Conservation (phyloP, 805 yeast genomes). For the Naumovozyma castellii region DNA sequence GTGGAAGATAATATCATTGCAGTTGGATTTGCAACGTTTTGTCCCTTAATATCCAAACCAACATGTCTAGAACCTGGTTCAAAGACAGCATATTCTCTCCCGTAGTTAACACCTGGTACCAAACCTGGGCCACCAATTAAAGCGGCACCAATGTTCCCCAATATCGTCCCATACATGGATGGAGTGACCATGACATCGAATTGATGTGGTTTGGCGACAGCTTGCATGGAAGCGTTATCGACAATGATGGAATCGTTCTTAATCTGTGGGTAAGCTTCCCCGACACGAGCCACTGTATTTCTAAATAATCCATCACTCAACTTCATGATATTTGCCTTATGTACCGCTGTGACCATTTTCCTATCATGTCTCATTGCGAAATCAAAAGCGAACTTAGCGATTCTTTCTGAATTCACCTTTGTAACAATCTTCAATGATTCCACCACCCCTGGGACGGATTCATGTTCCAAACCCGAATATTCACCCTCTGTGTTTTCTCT, state of each 20-base stretch:
- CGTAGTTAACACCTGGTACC: conserved; percentile 97
- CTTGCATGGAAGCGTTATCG: conserved; percentile 98
- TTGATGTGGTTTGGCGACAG: conserved; percentile 96
- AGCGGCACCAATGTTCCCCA: conserved; percentile 95
- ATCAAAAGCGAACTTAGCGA: conserved; percentile 94
- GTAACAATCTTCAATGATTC: conserved; percentile 94
- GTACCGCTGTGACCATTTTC: conserved; percentile 89
- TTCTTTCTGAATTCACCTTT: conserved; percentile 88
- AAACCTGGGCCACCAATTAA: conserved; percentile 95
- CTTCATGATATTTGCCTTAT: conserved; percentile 98
- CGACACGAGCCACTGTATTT: conserved; percentile 81
- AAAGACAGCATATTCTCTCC: conserved; percentile 94
- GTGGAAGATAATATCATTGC: conserved; percentile 90
- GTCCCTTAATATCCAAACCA: conserved; percentile 91
- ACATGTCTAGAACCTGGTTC: conserved; percentile 99
- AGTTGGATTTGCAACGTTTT: conserved; percentile 94
- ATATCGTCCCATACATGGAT: conserved; percentile 93
- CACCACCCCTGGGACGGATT: conserved; percentile 94
- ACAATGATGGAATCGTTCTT: conserved; percentile 88
- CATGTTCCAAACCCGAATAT: conserved; percentile 96
- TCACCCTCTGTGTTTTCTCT: conserved; percentile 99
- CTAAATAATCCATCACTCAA: conserved; percentile 97
- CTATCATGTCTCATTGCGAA: conserved; percentile 89
- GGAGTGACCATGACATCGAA: conserved; percentile 97
- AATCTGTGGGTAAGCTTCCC: conserved; percentile 74